Conservation (phyloP, 2,329 filamentous ascomycete genomes). For the Plenodomus tracheiphilus region DNA sequence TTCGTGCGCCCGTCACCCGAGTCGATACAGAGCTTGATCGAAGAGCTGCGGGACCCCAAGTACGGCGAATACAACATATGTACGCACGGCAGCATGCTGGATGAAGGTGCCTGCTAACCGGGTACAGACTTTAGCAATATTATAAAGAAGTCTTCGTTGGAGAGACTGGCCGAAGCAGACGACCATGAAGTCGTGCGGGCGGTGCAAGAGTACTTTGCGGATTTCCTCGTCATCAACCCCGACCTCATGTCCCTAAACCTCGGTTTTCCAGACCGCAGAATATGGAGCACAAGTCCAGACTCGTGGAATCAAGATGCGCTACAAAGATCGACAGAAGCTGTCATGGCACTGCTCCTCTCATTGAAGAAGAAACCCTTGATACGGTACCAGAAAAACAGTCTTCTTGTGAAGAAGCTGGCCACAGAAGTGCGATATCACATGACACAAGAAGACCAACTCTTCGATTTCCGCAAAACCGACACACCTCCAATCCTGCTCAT, state of each 20-base stretch:
- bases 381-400: constrained; percentile 87
- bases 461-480: constrained; percentile 93
- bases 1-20: constrained; percentile 91
- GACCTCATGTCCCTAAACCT: constrained; percentile 85
- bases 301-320: constrained; percentile 89
- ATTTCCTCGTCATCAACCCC: constrained; percentile 92
- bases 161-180: constrained; percentile 92
- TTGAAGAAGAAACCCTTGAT: constrained; percentile 97
- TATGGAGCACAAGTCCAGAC: constrained; percentile 83
- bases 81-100: constrained; percentile 31
- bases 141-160: constrained; percentile 92
- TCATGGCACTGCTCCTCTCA: constrained; percentile 80
- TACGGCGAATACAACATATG: constrained; percentile 96
- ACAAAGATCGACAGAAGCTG: constrained; percentile 82
- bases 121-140: constrained; percentile 86
- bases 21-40: constrained; percentile 90
- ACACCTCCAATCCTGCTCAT: constrained; percentile 91
- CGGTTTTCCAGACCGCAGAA: constrained; percentile 69
- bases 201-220: constrained; percentile 95
- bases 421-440: constrained; percentile 91
- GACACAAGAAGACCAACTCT: constrained; percentile 93
- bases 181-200: constrained; percentile 95
- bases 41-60: constrained; percentile 92
- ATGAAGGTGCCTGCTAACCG: constrained; percentile 22
- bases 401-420: constrained; percentile 88